phyloP scores from a whole-genome alignment of 495 filamentous ascomycete genomes.

The Baudoinia panamericana region DNA sequence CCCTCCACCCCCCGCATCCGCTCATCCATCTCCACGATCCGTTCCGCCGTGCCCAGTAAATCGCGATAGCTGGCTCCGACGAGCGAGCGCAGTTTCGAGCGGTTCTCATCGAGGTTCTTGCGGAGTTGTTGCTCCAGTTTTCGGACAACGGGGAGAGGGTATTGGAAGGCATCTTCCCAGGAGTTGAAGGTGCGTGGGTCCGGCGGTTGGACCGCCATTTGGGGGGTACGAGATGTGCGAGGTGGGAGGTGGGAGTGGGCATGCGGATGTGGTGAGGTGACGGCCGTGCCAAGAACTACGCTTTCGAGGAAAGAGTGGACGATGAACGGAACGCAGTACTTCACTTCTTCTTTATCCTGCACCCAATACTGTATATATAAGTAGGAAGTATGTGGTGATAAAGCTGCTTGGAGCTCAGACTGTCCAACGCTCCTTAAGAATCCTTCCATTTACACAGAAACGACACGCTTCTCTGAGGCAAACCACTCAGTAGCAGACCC shows the following conservation, averaged over 20 bases:
- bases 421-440: too few relatives aligned
- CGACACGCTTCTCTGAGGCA: too few relatives aligned
- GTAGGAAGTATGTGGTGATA: too few relatives aligned
- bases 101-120: slow-evolving; percentile 60
- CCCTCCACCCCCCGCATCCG: slow-evolving; percentile 63
- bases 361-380: too few relatives aligned
- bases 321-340: too few relatives aligned
- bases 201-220: slow-evolving; percentile 45
- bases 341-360: too few relatives aligned
- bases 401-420: too few relatives aligned
- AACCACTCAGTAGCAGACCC: not conserved
- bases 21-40: slow-evolving; percentile 75
- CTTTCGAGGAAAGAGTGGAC: too few relatives aligned
- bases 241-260: too few relatives aligned
- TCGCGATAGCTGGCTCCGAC: slow-evolving; percentile 84
- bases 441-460: too few relatives aligned
- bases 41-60: slow-evolving; percentile 80
- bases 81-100: slow-evolving; percentile 73
- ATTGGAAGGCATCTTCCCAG: slow-evolving; percentile 58
- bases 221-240: not conserved
- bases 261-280: not conserved
- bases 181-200: slow-evolving; percentile 46
- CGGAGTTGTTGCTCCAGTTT: slow-evolving; percentile 52
- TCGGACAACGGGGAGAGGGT: slow-evolving; percentile 49
- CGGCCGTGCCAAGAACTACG: not conserved